Conservation (phyloP, 2,329 filamentous ascomycete species). For the Apiospora saccharicola region DNA sequence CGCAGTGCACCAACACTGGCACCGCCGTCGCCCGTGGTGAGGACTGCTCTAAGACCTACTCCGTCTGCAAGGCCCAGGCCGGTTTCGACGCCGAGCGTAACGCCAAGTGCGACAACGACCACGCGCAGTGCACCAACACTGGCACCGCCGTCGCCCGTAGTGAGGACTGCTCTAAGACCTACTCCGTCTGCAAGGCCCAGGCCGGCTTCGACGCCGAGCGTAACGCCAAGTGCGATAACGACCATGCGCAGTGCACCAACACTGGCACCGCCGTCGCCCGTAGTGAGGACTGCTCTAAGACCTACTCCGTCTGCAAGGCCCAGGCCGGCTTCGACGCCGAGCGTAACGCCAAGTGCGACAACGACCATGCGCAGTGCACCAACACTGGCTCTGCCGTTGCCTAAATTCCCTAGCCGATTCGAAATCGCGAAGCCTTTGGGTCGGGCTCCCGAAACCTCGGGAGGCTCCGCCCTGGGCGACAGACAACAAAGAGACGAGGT, state of each 20-base stretch:
- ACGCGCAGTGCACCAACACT: not conserved
- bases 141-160: too few species aligned
- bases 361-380: too few species aligned
- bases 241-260: too few species aligned
- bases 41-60: not conserved
- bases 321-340: too few species aligned
- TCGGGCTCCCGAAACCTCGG: too few species aligned
- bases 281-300: too few species aligned
- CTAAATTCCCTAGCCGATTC: not conserved
- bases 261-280: too few species aligned
- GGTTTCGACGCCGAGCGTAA: not conserved
- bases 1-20: not conserved
- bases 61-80: slow-evolving; percentile 7
- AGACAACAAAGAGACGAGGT: not conserved
- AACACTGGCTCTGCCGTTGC: too few species aligned
- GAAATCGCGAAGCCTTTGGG: not conserved
- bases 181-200: not conserved
- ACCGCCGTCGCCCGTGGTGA: not conserved
- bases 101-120: not conserved
- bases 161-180: too few species aligned
- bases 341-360: too few species aligned
- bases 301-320: not conserved
- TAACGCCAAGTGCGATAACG: too few species aligned
- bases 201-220: too few species aligned
- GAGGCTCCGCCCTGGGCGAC: not conserved